Evolutionary conservation across 768 basidiomycete species (phyloP).

Genomic region (Terana coerulea): DNA sequence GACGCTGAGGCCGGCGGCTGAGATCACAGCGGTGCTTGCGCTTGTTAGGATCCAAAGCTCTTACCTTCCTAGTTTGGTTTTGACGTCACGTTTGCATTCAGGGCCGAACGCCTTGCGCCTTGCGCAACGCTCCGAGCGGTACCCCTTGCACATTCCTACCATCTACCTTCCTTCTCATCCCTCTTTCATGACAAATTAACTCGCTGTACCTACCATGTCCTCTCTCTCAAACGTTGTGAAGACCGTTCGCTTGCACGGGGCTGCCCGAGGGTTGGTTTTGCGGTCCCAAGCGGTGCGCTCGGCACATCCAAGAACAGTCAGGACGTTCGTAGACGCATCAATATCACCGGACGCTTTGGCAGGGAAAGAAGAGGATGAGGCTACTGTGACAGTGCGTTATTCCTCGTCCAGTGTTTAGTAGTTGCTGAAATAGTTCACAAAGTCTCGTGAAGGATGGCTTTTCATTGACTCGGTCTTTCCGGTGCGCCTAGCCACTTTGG

Average conservation of each 20-base stretch:
- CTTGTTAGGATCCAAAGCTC: slow-evolving; percentile 22
- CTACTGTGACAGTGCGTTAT: neutral
- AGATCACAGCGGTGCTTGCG: slow-evolving; percentile 12
- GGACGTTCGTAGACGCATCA: neutral
- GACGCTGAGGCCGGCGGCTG: neutral
- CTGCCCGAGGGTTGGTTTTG: neutral
- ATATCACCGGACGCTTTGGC: neutral
- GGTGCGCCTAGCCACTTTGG: slow-evolving; percentile 64
- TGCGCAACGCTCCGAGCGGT: neutral
- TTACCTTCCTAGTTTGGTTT: slow-evolving; percentile 14
- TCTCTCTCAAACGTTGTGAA: neutral
- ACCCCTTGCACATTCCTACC: neutral
- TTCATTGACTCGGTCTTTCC: slow-evolving; percentile 82
- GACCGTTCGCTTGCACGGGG: neutral
- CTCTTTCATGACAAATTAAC: neutral
- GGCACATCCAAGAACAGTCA: neutral
- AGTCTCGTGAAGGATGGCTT: slow-evolving; percentile 47
- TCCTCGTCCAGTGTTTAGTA: neutral
- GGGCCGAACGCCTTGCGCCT: slow-evolving; percentile 8
- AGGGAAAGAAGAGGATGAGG: neutral
- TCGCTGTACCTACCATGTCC: neutral
- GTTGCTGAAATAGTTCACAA: neutral
- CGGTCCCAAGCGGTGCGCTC: neutral
- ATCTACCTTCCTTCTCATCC: neutral
- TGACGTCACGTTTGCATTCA: slow-evolving; percentile 21